Percentiles rank a stretch among this genome's conserved stretches.
phyloP scores from a whole-genome alignment of 2,329 filamentous ascomycete genomes.

The Stemphylium lycopersici region DNA sequence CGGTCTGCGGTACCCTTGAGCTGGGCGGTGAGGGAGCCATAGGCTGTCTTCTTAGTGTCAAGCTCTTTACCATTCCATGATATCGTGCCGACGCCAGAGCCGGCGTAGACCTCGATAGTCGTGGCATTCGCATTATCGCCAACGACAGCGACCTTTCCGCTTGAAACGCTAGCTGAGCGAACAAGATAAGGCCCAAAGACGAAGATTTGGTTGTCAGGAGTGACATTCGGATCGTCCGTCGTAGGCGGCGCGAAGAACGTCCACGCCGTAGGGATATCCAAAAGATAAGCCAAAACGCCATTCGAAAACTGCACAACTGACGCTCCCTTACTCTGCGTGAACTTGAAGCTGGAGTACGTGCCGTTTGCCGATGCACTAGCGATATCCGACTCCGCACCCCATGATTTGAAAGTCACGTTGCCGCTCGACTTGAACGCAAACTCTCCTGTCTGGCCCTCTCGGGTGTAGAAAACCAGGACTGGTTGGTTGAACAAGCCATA shows the following conservation, averaged over 20 bases:
- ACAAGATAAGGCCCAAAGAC: slow-evolving; percentile 39
- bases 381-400: slow-evolving; percentile 50
- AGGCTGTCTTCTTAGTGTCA: slow-evolving; percentile 46
- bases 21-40: slow-evolving; percentile 53
- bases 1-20: slow-evolving; percentile 50
- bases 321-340: slow-evolving; percentile 55
- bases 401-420: slow-evolving; percentile 49
- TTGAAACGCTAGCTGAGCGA: slow-evolving; percentile 50
- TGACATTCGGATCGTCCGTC: slow-evolving; percentile 53
- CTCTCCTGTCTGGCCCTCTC: slow-evolving; percentile 56
- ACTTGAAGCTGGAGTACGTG: slow-evolving; percentile 48
- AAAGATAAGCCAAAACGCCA: slow-evolving; percentile 58
- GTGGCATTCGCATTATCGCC: slow-evolving; percentile 53
- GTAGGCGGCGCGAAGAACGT: slow-evolving; percentile 62
- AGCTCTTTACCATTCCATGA: slow-evolving; percentile 57
- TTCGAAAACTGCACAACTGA: slow-evolving; percentile 59
- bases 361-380: slow-evolving; percentile 27
- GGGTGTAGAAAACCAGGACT: slow-evolving; percentile 58
- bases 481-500: slow-evolving; percentile 56
- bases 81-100: slow-evolving; percentile 37
- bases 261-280: slow-evolving; percentile 62
- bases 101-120: slow-evolving; percentile 49
- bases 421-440: slow-evolving; percentile 57
- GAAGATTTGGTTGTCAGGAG: slow-evolving; percentile 53
- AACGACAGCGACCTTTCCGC: slow-evolving; percentile 55